Conservation (phyloP, 352 stramenopile genomes). For the Phytophthora vignae region DNA sequence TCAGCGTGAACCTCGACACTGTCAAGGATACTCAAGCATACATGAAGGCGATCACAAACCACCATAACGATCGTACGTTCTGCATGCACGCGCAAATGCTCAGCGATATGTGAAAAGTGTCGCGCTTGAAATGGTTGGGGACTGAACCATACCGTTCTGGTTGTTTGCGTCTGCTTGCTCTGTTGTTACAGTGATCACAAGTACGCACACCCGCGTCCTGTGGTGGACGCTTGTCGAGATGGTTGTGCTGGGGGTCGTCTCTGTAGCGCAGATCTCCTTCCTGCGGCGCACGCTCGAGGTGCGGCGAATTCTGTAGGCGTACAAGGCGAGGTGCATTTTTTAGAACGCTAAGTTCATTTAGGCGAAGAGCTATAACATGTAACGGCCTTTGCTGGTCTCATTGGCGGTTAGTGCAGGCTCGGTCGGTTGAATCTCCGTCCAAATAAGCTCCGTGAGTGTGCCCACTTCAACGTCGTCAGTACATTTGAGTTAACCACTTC, state of each 20-base stretch:
- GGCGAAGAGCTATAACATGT: background rate
- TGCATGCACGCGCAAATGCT: too few relatives aligned
- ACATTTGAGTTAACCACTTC: background rate
- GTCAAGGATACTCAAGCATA: conserved; percentile 90
- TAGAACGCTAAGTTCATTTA: background rate
- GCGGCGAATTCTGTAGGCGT: conserved; percentile 75
- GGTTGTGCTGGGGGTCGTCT: conserved; percentile 69
- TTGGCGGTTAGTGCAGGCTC: too few relatives aligned
- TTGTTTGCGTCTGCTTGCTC: conserved; percentile 8
- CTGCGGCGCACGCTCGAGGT: conserved; percentile 87
- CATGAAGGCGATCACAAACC: conserved; percentile 88
- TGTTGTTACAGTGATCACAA: conserved; percentile 71
- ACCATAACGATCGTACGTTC: conserved; percentile 81
- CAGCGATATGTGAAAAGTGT: too few relatives aligned
- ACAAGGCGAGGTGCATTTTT: background rate
- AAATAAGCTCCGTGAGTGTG: background rate
- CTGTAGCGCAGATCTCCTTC: conserved; percentile 87
- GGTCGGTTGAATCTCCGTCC: too few relatives aligned
- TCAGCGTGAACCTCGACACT: conserved; percentile 85
- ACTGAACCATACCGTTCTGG: conserved; percentile 9
- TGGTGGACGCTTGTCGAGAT: conserved; percentile 88
- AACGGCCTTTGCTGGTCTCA: too few relatives aligned
- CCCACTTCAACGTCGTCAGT: background rate
- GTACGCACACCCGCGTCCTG: conserved; percentile 83
- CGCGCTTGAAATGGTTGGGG: background rate